Percentiles rank a stretch among this genome's conserved stretches.
Evolutionary conservation across 2,329 filamentous ascomycete genomes (phyloP).

Genomic region (Pleomassaria siparia): DNA sequence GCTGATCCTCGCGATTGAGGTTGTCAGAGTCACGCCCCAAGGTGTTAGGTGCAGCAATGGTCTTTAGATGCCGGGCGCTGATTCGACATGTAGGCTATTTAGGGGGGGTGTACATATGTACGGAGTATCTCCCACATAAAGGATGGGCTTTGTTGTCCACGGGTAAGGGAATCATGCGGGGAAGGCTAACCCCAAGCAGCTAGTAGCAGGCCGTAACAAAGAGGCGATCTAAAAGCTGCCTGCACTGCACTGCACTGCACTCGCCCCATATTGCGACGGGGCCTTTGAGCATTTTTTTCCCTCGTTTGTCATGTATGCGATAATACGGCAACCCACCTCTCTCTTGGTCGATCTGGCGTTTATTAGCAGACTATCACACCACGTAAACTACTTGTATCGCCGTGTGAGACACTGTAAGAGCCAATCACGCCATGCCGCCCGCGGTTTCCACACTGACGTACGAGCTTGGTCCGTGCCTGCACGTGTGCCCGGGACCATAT

Average conservation of each 20-base stretch:
- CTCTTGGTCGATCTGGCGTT: neutral
- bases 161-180: no score
- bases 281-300: neutral
- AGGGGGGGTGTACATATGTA: neutral
- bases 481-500: neutral
- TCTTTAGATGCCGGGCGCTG: constrained; percentile 14
- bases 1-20: constrained; percentile 24
- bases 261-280: constrained; percentile 12
- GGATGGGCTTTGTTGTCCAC: no score
- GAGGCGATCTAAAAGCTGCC: constrained; percentile 2
- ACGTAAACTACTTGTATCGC: neutral
- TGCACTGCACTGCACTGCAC: constrained; percentile 10
- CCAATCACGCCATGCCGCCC: constrained; percentile 14
- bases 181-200: constrained; percentile 20
- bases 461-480: neutral
- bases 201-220: constrained; percentile 16
- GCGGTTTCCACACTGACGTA: constrained; percentile 18
- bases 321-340: no score
- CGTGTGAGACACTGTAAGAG: neutral
- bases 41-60: constrained; percentile 3
- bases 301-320: no score
- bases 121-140: no score
- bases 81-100: constrained; percentile 13
- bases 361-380: constrained; percentile 3
- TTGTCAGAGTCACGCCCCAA: neutral